Evolutionary conservation across 2,329 filamentous ascomycete genomes (phyloP), one percentile per base, ranked within the genome.

Genomic region (Xylaria digitata): DNA sequence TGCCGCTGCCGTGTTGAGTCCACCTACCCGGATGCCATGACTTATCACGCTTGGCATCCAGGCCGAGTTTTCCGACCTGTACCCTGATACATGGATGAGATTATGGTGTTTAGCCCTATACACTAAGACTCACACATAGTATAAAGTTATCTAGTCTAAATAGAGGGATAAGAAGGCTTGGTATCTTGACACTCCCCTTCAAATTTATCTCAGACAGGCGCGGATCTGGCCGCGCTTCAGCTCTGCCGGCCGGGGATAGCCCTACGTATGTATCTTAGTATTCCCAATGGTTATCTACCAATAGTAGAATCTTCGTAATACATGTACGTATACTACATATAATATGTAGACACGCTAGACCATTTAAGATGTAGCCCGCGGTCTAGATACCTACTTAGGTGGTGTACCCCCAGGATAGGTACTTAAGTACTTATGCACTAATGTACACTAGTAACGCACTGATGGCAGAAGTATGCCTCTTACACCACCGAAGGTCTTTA

Each of bases 171-270:
- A 9, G 11, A 52, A 19, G 26, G 7, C 11, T 19, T 32, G 30
- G n/a, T 34, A 52, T 19, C 11, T 37, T 1, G 15, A 53, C 9
- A 53, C 15, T 40, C 37, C 37, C 37, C 11, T 40, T 13, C 11
- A 40, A 40, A 40, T 40, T 37, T 37, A 21, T 37, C 8, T 23
- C 45, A 56, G 54, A 56, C 6, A 56, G 13, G 4, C 34, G 23
- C 23, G 17, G 54, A 45, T 45, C 54, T 45, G 21, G 23, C 21
- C 19, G 48, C 43, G 42, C 26, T 26, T 43, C 23, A 37, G 17
- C 32, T 45, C 43, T 58, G 26, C 30, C 43, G 34, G 56, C 32
- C 45, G 19, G 56, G 56, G 56, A 49, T 58, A 58, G 54, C 54
- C 55, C 30, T 46, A 43, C 17, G 5, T 58, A 37, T 11, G n/a